phyloP scores from a whole-genome alignment of 495 filamentous ascomycete species.

The Penicillium steckii region DNA sequence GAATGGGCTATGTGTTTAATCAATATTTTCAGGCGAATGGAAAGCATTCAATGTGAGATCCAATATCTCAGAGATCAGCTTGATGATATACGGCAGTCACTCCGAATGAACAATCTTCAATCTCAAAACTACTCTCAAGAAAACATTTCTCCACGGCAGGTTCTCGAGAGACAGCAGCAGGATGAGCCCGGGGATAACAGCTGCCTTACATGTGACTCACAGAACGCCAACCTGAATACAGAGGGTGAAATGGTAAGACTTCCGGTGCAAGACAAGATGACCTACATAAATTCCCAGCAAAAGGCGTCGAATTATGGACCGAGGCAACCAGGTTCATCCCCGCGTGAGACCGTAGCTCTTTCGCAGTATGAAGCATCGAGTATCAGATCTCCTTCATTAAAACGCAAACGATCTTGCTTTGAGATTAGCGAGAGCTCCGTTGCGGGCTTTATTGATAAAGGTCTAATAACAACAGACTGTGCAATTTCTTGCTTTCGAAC shows the following conservation, averaged over 20 bases:
- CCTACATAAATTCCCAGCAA: slow-evolving; percentile 1
- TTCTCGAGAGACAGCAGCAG: slow-evolving; percentile 2
- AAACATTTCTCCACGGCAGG: slow-evolving; percentile 3
- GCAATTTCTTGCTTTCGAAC: slow-evolving; percentile 35
- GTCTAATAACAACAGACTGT: slow-evolving; percentile 32
- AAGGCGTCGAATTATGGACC: slow-evolving; percentile 2
- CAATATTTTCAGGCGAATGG: slow-evolving; percentile 27
- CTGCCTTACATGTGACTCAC: slow-evolving; percentile 10
- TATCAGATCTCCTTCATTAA: slow-evolving; percentile 12
- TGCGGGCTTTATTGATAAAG: slow-evolving; percentile 36
- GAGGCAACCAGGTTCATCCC: slow-evolving; percentile 10
- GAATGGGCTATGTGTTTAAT: not conserved
- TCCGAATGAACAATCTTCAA: slow-evolving; percentile 15
- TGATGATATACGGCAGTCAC: slow-evolving; percentile 25
- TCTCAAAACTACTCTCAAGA: slow-evolving; percentile 1
- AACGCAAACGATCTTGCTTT: slow-evolving; percentile 33
- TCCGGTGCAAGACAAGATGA: not conserved
- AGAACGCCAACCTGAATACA: not conserved
- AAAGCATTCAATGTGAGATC: slow-evolving; percentile 34
- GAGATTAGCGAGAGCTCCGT: slow-evolving; percentile 36
- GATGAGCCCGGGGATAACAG: slow-evolving; percentile 5
- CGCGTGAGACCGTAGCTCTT: slow-evolving; percentile 9
- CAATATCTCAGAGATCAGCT: slow-evolving; percentile 29
- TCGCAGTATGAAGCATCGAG: slow-evolving; percentile 3
- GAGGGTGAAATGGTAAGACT: not conserved